phyloP scores from a whole-genome alignment of 768 basidiomycete genomes.

The Rubroboletus satanas region DNA sequence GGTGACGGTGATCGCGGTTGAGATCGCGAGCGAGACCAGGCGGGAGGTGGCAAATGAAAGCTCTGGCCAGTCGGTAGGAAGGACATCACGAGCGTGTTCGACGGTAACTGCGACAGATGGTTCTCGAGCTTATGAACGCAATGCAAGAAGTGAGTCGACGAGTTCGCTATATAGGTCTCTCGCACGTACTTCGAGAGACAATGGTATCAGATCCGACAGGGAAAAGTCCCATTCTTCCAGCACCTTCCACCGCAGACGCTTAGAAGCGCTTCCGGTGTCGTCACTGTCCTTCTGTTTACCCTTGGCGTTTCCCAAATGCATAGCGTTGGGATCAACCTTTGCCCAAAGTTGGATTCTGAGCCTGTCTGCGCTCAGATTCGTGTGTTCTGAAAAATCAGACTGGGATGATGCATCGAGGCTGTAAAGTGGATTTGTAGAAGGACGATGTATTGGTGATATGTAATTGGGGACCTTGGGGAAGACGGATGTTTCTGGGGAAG shows the following conservation, averaged over 20 bases:
- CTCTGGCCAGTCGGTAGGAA: slow-evolving; percentile 57
- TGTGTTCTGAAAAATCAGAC: slow-evolving; percentile 52
- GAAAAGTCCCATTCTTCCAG: slow-evolving; percentile 67
- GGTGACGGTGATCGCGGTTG: slow-evolving; percentile 51
- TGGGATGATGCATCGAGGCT: slow-evolving; percentile 48
- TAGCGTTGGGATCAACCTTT: slow-evolving; percentile 29
- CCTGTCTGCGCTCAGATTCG: slow-evolving; percentile 48
- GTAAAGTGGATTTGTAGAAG: slow-evolving; percentile 83
- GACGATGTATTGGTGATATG: slow-evolving; percentile 73
- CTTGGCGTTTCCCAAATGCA: slow-evolving; percentile 27
- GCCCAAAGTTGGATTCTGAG: slow-evolving; percentile 62
- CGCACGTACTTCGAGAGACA: slow-evolving; percentile 59
- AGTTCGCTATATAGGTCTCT: slow-evolving; percentile 3
- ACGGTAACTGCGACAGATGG: slow-evolving; percentile 51
- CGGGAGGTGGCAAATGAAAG: slow-evolving; percentile 52
- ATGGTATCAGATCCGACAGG: slow-evolving; percentile 51
- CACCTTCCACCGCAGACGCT: slow-evolving; percentile 53
- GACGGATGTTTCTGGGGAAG: slow-evolving; percentile 9
- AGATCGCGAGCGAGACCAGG: slow-evolving; percentile 24
- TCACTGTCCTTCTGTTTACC: slow-evolving; percentile 45
- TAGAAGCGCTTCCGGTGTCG: slow-evolving; percentile 6
- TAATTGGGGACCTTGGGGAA: slow-evolving; percentile 51
- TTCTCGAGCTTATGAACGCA: slow-evolving; percentile 31
- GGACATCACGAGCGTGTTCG: slow-evolving; percentile 68
- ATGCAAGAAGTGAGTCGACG: slow-evolving; percentile 9